These are phyloP conservation scores for Pleodorina starrii DNA, from an alignment of 139 green algal genomes.

Conservation along the genomic window DNA sequence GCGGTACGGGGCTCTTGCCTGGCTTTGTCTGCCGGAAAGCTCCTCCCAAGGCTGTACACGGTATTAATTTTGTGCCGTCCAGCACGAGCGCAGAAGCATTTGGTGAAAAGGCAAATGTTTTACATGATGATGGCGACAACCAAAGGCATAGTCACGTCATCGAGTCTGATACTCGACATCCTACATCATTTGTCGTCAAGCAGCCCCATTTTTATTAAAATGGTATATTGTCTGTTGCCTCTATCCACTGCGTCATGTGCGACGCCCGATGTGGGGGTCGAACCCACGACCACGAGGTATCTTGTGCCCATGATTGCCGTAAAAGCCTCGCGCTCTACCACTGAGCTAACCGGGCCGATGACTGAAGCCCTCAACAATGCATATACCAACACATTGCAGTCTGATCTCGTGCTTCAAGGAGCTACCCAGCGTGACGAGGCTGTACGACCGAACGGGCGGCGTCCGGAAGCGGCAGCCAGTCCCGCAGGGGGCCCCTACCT, in stretches of 20 bases:
- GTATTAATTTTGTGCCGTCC: too few species aligned
- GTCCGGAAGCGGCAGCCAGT: too few species aligned
- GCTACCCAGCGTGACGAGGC: constrained; percentile 49
- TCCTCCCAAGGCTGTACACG: too few species aligned
- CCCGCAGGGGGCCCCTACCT: too few species aligned
- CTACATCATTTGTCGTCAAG: too few species aligned
- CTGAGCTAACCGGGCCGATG: not conserved
- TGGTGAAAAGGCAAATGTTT: too few species aligned
- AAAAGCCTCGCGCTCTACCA: not conserved
- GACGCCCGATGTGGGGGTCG: not conserved
- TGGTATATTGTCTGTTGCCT: not conserved
- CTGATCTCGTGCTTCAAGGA: constrained; percentile 60
- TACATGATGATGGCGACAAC: too few species aligned
- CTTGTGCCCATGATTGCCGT: not conserved
- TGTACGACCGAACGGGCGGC: not conserved
- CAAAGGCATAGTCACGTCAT: too few species aligned
- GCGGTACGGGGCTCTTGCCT: too few species aligned
- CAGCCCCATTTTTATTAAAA: not conserved
- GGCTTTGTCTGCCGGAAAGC: too few species aligned
- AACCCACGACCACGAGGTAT: constrained; percentile 8
- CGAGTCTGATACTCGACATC: too few species aligned
- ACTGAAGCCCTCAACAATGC: not conserved
- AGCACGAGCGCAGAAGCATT: too few species aligned
- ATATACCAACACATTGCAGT: constrained; percentile 2
- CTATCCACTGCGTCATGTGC: not conserved